A percentile compares a stretch with the other conserved stretches of the same genome.
Conservation (phyloP, 176 grass and related monocot genomes). For the Rhynchospora pubera region DNA sequence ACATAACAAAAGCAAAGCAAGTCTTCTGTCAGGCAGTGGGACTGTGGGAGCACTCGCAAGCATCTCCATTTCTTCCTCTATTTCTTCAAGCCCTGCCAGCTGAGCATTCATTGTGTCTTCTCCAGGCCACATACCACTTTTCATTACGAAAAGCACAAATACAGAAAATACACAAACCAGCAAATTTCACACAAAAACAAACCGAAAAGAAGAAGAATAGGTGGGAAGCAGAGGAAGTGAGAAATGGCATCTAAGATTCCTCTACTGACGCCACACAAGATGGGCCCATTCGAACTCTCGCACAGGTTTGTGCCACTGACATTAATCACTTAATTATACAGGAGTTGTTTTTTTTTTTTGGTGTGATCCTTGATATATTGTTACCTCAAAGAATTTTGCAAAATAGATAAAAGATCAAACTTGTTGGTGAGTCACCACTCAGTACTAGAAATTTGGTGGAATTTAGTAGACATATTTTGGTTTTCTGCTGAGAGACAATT, state of each 20-base stretch:
- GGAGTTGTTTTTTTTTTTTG: not conserved
- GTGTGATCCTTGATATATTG: not conserved
- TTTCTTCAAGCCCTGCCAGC: no score
- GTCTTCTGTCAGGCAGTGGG: no score
- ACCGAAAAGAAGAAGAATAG: not conserved
- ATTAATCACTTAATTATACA: not conserved
- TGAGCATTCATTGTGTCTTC: no score
- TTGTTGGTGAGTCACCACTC: not conserved
- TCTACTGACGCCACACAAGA: constrained; percentile 31
- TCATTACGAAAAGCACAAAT: no score
- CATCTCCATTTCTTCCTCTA: no score
- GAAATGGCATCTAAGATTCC: constrained; percentile 28
- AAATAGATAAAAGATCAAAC: not conserved
- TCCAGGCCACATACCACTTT: no score
- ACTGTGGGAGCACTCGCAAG: no score
- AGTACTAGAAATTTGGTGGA: not conserved
- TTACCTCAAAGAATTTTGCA: not conserved
- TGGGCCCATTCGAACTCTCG: constrained; percentile 39
- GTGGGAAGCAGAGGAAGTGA: not conserved
- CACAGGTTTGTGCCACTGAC: constrained; percentile 27
- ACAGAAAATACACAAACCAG: no score
- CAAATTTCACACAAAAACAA: no score
- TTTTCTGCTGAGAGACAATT: not conserved
- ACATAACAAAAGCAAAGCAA: no score
- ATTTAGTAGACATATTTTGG: no score